Percentiles rank a stretch among this genome's conserved stretches.
Conservation (phyloP, 176 grass and related monocot species). For the Aegilops longissima region DNA sequence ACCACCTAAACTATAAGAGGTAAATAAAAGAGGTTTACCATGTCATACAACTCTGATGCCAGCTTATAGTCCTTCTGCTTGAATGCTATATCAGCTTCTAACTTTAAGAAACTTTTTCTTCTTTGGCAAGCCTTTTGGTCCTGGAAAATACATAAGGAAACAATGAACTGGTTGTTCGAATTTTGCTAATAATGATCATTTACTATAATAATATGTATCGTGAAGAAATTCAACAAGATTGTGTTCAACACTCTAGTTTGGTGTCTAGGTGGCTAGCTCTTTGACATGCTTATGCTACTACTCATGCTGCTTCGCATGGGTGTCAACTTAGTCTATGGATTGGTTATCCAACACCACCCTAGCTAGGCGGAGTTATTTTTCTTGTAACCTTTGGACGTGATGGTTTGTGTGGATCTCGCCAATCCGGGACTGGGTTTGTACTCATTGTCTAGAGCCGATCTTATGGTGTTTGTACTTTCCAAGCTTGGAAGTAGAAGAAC, state of each 20-base stretch:
- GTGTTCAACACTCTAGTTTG: neutral
- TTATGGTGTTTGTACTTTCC: neutral
- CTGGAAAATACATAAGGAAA: conserved; percentile 13
- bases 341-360: no score
- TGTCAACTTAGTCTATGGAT: no score
- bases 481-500: neutral
- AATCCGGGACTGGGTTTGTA: no score
- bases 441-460: neutral
- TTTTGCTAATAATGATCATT: neutral
- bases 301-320: neutral
- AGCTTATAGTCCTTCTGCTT: conserved; percentile 1
- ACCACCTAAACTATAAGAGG: neutral
- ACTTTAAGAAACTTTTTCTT: conserved; percentile 1
- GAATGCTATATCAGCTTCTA: neutral
- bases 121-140: neutral
- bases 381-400: no score
- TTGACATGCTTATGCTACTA: neutral
- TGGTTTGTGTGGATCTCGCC: no score
- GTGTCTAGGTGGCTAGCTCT: neutral
- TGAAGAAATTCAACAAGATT: neutral
- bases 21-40: conserved; percentile 19
- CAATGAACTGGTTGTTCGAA: neutral
- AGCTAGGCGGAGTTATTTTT: no score
- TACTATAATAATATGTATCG: neutral
- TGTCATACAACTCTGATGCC: neutral